These are phyloP conservation scores for Mucor racemosus DNA, from an alignment of 371 early-diverging fungal species.

Conservation along the genomic window DNA sequence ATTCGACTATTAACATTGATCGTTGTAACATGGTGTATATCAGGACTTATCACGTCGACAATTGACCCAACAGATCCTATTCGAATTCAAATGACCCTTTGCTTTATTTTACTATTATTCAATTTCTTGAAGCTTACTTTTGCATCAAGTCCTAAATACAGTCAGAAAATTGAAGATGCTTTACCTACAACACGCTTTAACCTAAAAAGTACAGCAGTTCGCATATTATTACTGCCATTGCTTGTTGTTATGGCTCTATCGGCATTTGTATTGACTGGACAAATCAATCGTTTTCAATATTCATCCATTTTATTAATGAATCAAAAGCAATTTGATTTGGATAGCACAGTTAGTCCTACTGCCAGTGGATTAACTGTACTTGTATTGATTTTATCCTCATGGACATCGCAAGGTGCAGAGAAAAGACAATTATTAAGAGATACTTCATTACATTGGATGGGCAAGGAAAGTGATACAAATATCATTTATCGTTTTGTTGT, in stretches of 20 bases:
- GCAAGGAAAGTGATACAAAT: neutral
- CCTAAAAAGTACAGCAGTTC: conserved; percentile 45
- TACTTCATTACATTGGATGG: conserved; percentile 44
- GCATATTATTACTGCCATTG: conserved; percentile 55
- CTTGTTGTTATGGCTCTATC: conserved; percentile 55
- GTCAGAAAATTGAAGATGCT: conserved; percentile 39
- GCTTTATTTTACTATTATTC: conserved; percentile 49
- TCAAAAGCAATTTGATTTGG: conserved; percentile 31
- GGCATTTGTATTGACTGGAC: conserved; percentile 52
- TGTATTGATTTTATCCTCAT: conserved; percentile 61
- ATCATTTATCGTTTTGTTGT: conserved; percentile 59
- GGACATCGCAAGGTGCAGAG: conserved; percentile 49
- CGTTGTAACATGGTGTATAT: conserved; percentile 57
- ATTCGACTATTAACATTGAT: conserved; percentile 61
- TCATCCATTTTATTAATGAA: conserved; percentile 45
- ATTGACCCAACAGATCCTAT: conserved; percentile 58
- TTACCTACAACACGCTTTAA: conserved; percentile 42
- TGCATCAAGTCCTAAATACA: conserved; percentile 53
- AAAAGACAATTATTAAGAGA: conserved; percentile 54
- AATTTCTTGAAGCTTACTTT: conserved; percentile 59
- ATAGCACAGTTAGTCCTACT: conserved; percentile 27
- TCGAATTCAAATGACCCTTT: conserved; percentile 55
- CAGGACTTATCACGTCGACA: conserved; percentile 47
- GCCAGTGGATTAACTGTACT: conserved; percentile 30
- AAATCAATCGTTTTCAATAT: conserved; percentile 54